A percentile compares a stretch with the other conserved stretches of the same genome.
phyloP scores from a whole-genome alignment of 441 rosid genomes.

The Bocquillonia castaneifolia region DNA sequence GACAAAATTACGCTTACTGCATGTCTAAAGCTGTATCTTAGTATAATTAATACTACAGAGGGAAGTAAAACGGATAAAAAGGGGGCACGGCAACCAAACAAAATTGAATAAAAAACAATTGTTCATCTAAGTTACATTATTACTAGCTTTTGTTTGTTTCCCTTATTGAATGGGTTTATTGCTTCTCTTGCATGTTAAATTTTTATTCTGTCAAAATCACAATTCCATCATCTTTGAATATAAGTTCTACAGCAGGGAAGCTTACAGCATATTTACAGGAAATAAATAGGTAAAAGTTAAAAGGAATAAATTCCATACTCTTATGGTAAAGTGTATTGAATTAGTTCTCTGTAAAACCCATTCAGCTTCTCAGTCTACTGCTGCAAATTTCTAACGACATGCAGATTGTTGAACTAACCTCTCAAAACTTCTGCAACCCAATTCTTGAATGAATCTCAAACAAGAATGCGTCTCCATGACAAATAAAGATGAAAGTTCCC shows the following conservation, averaged over 20 bases:
- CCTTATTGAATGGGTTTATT: background rate
- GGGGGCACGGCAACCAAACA: background rate
- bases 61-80: background rate
- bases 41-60: background rate
- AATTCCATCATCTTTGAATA: background rate
- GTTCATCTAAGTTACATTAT: background rate
- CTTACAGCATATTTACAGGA: background rate
- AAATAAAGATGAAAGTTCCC: conserved; percentile 1
- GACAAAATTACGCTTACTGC: background rate
- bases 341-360: background rate
- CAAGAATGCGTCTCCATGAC: background rate
- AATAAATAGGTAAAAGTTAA: background rate
- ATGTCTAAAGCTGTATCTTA: background rate
- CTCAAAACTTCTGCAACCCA: background rate
- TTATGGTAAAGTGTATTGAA: background rate
- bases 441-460: conserved; percentile 1
- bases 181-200: background rate
- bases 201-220: background rate
- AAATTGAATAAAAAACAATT: background rate
- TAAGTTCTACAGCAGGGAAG: background rate
- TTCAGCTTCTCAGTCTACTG: background rate
- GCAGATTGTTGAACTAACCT: background rate
- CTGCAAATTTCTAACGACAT: background rate
- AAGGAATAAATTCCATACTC: background rate
- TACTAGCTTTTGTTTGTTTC: background rate